Conservation (phyloP, 2,329 filamentous ascomycete genomes). For the Trichophaea hybrida region DNA sequence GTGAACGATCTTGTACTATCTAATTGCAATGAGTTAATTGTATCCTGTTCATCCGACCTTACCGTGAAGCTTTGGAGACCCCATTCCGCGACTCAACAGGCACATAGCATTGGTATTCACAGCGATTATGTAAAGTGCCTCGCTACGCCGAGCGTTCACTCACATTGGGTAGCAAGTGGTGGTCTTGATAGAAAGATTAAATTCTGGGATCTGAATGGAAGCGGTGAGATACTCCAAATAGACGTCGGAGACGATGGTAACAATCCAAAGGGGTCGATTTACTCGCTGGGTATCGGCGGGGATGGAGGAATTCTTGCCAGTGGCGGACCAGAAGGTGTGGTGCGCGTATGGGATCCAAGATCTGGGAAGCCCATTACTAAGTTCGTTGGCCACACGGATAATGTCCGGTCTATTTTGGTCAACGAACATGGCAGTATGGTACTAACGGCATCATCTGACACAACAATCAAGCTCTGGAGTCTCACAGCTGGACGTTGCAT, state of each 20-base stretch:
- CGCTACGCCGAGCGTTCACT: conserved; percentile 51
- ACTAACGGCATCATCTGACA: conserved; percentile 86
- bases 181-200: conserved; percentile 84
- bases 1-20: conserved; percentile 82
- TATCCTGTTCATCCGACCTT: conserved; percentile 85
- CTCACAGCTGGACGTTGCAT: conserved; percentile 89
- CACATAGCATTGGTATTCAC: conserved; percentile 76
- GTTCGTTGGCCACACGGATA: conserved; percentile 92
- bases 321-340: conserved; percentile 84
- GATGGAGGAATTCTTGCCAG: conserved; percentile 71
- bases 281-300: conserved; percentile 67
- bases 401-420: conserved; percentile 78
- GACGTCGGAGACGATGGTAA: conserved; percentile 71
- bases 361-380: conserved; percentile 86
- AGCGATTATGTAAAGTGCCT: conserved; percentile 85
- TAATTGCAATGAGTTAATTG: conserved; percentile 60
- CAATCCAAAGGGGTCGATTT: conserved; percentile 84
- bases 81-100: conserved; percentile 41
- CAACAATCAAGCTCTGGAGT: conserved; percentile 97
- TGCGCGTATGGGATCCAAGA: conserved; percentile 80
- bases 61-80: conserved; percentile 90
- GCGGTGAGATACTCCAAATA: conserved; percentile 73
- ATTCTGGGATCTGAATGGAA: conserved; percentile 84
- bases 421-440: conserved; percentile 81
- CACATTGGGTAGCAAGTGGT: conserved; percentile 83